Base-by-base conservation (phyloP, 2,329 filamentous ascomycete genomes). In the Alternaria sp. region DNA sequence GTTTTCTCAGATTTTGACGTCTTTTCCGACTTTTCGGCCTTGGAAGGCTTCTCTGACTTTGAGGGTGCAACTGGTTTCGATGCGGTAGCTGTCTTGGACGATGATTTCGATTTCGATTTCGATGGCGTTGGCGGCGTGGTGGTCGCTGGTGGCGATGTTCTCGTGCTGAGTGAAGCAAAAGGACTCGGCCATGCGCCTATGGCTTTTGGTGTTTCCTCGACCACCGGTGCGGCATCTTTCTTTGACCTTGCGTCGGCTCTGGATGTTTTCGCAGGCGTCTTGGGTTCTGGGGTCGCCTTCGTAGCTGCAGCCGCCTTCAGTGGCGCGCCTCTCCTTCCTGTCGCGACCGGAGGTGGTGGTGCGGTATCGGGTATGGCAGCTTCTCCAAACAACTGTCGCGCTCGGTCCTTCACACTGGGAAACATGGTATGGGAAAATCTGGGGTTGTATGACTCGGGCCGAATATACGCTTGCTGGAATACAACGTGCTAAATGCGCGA, bases 391-490 rank as follows among this genome's bases (percentile, higher is more conserved):
- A 63, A 30, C 46, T 65, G 62, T 42, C 57, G 59, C 38, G 57
- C 62, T 62, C 67, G 57, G 56, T 69, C 65, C 57, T 67, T 69
- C 18, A 69, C 66, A 51, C 66, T 67, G 57, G 64, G 60, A 55
- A 67, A 69, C 66, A 68, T 68, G 26, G 59, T 62, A 59, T 59
- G 49, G 39, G 30, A 38, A 39, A 12, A 34, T 28, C 34, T 32
- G 54, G 41, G 42, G 28, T 57, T 26, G 36, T 14, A 51, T 42
- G 54, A 56, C 53, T 57, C 46, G 47, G 20, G 36, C 42, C 26
- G 43, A 49, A 6, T 36, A 16, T 38, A 51, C 42, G 14, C 22
- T 26, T 41, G 48, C 7, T 53, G 14, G 26, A 43, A 32, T 36
- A 18, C 14, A 38, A 32, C 28, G 36, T 52, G 34, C 24, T 38